Conservation (phyloP, 495 filamentous ascomycete genomes). For the Aspergillus baeticus region DNA sequence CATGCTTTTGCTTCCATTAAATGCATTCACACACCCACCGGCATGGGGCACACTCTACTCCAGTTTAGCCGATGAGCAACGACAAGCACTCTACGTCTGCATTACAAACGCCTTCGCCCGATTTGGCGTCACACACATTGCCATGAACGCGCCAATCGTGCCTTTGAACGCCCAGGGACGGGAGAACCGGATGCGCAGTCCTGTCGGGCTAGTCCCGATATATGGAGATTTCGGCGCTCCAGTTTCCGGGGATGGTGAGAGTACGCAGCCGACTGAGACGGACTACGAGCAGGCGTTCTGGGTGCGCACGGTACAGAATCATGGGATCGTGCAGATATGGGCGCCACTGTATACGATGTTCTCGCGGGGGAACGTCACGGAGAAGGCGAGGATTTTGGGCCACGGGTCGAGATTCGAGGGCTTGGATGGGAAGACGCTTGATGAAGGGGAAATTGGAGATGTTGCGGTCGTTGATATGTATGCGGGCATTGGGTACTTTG, state of each 20-base stretch:
- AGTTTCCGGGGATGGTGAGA: not conserved
- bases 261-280: conserved; percentile 24
- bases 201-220: conserved; percentile 58
- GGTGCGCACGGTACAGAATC: conserved; percentile 67
- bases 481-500: conserved; percentile 91
- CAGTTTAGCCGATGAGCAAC: conserved; percentile 17
- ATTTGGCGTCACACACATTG: conserved; percentile 62
- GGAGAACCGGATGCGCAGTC: conserved; percentile 68
- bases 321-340: conserved; percentile 82
- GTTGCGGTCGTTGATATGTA: conserved; percentile 76
- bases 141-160: conserved; percentile 70
- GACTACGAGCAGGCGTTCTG: conserved; percentile 71
- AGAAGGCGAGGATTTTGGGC: conserved; percentile 73
- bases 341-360: conserved; percentile 91
- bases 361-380: conserved; percentile 79
- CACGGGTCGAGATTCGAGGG: conserved; percentile 28
- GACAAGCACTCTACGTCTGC: conserved; percentile 48
- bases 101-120: conserved; percentile 42
- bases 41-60: conserved; percentile 48
- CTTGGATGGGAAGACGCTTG: conserved; percentile 27
- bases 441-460: conserved; percentile 26
- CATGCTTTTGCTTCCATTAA: conserved; percentile 63
- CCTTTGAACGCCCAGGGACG: conserved; percentile 21
- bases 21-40: conserved; percentile 49
- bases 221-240: conserved; percentile 63